Base-by-base conservation (phyloP, 495 filamentous ascomycete genomes). In the Lasiosphaeriaceae sp. region DNA sequence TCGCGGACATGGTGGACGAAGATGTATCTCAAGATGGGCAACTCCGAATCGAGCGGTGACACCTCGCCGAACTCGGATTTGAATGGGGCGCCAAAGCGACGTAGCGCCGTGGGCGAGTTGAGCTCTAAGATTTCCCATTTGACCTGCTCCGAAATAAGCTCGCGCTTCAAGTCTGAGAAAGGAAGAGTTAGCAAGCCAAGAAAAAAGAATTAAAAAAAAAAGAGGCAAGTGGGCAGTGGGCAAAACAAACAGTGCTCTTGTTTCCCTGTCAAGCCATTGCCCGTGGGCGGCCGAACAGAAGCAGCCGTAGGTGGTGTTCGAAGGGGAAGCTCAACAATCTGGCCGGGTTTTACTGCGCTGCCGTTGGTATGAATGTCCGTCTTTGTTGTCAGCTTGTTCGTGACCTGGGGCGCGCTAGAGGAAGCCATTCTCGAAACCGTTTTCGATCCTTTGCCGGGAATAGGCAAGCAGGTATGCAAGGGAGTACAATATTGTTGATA, bases 1-100 rank as follows among this genome's bases (percentile, higher is more conserved):
- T 97, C 96, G 54, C 94, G 89, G 57, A 98, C 84, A 84, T 97
- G 92, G 66, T 97, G 89, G 44, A 97, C 95, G 72, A 98, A 98
- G 65, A 97, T 96, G 71, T 96, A 97, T 57, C 94, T 84, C 55
- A 98, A 78, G 50, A 97, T 89, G 20, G 94, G 94, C 12, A 98
- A 79, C 59, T 98, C 94, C 11, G 90, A 96, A 68, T 98, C 95
- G 17, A 96, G 82, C 6, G 94, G 94, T 11, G 90, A 84, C 22
- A 98, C 88, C 71, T 98, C 94, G 41, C 94, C 94, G 60, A 86
- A 88, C 21, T 95, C 89, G 7, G 90, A 96, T 66, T 80, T 85
- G 78, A 98, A 98, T 1, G 94, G 94, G 5, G 94, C 94, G 51
- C 94, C 94, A 71, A 98, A 98, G 63, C 94, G 82, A 60, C 90